Evolutionary conservation across 495 filamentous ascomycete species (phyloP), one percentile per base, ranked within the genome.

Genomic region (Lindgomyces ingoldianus): DNA sequence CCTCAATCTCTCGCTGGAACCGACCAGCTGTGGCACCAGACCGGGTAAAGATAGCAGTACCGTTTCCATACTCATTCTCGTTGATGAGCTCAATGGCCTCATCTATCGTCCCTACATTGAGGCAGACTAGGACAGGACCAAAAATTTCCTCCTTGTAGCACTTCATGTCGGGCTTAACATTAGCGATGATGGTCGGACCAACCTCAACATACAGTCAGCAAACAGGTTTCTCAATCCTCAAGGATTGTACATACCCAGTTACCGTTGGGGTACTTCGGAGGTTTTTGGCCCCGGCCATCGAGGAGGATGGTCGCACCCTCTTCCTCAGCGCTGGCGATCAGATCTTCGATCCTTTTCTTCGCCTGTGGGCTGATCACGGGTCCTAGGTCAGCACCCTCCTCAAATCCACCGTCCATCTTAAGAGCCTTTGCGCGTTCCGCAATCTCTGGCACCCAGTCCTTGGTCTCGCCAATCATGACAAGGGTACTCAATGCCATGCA

Each of bases 101-200:
- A 66, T 96, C 91, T 10, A 97, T 81, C 1, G 89, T 93, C 50
- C 88, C 86, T 14, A 89, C 87, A 70, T 92, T 90, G 14, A 94
- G 75, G 78, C 89, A 92, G 39, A 96, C 89, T 39, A 96, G 82
- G 27, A 99, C 94, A 1, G 94, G 94, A 3, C 94, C 94, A 73
- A 99, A 99, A 76, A 99, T 96, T 75, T 99, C 94, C 74, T 97
- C 89, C 56, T 77, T 86, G 83, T 99, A 99, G 83, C 94, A 99
- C 67, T 80, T 83, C 95, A 98, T 98, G 55, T 89, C 79, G 0
- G 90, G 85, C 54, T 89, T 96, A 27, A 99, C 93, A 76, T 95
- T 89, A 65, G 89, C 84, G 78, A 99, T 96, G 74, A 99, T 90
- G 11, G 94, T 99, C 16, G 94, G 94, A 14, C 85, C 93, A 62